phyloP scores from a whole-genome alignment of 257 asterid genomes.

The Lycium ferocissimum region DNA sequence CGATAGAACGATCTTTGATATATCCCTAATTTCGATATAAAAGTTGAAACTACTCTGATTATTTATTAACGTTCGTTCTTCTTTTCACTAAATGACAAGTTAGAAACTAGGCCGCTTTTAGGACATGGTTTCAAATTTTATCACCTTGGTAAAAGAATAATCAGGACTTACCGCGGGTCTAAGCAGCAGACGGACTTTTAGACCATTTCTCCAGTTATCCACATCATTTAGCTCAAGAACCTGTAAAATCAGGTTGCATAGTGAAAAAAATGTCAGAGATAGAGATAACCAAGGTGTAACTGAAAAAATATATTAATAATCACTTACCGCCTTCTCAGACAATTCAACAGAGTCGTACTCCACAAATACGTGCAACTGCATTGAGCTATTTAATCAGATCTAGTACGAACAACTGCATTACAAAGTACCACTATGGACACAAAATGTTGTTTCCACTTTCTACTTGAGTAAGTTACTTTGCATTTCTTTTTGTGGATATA shows the following conservation, averaged over 20 bases:
- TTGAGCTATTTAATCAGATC: slow-evolving; percentile 29
- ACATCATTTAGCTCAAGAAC: slow-evolving; percentile 72
- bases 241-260: slow-evolving; percentile 44
- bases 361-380: slow-evolving; percentile 91
- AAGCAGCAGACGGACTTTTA: slow-evolving; percentile 76
- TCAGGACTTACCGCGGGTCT: slow-evolving; percentile 57
- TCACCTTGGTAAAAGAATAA: neutral
- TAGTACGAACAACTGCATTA: slow-evolving; percentile 7
- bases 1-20: neutral
- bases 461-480: slow-evolving; percentile 8
- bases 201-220: slow-evolving; percentile 87
- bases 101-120: neutral
- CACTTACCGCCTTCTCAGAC: slow-evolving; percentile 87
- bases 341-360: slow-evolving; percentile 82
- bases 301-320: neutral
- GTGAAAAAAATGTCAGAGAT: slow-evolving; percentile 26
- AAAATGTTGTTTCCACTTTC: slow-evolving; percentile 12
- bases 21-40: neutral
- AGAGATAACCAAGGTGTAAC: neutral
- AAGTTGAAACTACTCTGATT: neutral
- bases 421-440: slow-evolving; percentile 21
- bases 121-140: slow-evolving; percentile 26
- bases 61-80: neutral
- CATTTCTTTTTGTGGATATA: slow-evolving; percentile 21
- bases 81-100: slow-evolving; percentile 9